Base-by-base conservation (phyloP, 352 stramenopile genomes). In the Phytophthora agathidicida region DNA sequence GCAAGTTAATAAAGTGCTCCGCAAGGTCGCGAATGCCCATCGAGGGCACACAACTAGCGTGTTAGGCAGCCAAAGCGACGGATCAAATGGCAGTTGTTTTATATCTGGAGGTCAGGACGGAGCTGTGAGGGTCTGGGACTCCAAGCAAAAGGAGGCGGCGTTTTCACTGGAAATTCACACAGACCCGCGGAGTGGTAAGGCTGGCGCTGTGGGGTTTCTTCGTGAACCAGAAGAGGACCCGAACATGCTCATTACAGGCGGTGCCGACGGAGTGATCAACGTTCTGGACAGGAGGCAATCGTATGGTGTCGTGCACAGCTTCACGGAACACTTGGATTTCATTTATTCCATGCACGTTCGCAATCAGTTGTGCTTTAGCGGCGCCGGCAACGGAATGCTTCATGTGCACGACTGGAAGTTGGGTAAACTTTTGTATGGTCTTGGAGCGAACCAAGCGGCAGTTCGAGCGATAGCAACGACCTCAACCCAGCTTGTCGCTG, bases 101-200 rank as follows among this genome's bases (percentile, higher is more conserved):
- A 85, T 83, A 31, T 93, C 79, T n/a, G 86, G 89, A 19, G 88
- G 83, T 4, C 88, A 97, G 24, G 89, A 95, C 24, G 89, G 88
- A 8, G 44, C 73, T 5, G 67, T 96, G 0, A 77, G 75, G 11
- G 68, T 92, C 9, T 96, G 85, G 83, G 89, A 97, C 65, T 44
- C 75, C 8, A 73, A 86, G 0, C 68, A 87, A 42, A 85, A 86
- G 24, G 35, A 39, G 1, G 41, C 50, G 2, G 28, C 46, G 6
- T 43, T 46, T 3, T 68, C 62, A 3, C 28, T 93, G 6, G 72
- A 80, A 24, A 57, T 91, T 27, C 75, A 91, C 16, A 57, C 82
- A 4, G 83, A 94, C 45, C 59, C 68, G 14, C 73, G 69, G 14
- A 82, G 57, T n/a, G 73, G 74, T 11, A 91, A 91, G 17, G 44